phyloP scores from a whole-genome alignment of 345 rosid genomes.

The Carallia pectinifolia region DNA sequence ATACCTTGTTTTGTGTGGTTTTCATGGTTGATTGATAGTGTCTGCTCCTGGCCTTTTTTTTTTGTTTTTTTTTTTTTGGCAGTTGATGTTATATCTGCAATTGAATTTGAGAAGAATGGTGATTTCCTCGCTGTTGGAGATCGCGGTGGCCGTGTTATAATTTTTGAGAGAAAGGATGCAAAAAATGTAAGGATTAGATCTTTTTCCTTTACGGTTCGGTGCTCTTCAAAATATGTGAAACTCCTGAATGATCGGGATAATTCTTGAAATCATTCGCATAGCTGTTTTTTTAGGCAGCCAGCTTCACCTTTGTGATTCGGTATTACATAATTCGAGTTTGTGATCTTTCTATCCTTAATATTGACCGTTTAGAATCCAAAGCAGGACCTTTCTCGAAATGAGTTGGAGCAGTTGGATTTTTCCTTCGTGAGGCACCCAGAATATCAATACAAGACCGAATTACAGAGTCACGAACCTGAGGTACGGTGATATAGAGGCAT shows the following conservation, averaged over 20 bases:
- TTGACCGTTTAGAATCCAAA: conserved; percentile 34
- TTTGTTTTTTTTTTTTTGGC: not conserved
- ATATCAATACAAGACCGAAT: conserved; percentile 58
- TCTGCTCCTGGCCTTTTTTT: not conserved
- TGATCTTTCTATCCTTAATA: conserved; percentile 22
- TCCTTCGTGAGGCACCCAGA: conserved; percentile 34
- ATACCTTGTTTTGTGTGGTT: not conserved
- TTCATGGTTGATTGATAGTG: not conserved
- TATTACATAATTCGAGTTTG: conserved; percentile 1
- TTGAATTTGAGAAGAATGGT: conserved; percentile 57
- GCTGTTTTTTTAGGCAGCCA: conserved; percentile 18
- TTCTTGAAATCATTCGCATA: conserved; percentile 8
- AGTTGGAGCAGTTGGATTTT: conserved; percentile 51
- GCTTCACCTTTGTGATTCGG: not conserved
- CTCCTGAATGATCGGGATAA: not conserved
- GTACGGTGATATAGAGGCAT: conserved; percentile 18
- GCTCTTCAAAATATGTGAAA: too few relatives aligned
- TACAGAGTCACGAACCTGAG: conserved; percentile 78
- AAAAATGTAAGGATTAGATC: conserved; percentile 27
- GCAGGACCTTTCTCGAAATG: conserved; percentile 25
- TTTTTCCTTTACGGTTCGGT: not conserved
- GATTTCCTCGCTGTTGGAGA: conserved; percentile 64
- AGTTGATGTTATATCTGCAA: conserved; percentile 52
- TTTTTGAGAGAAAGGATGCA: conserved; percentile 43
- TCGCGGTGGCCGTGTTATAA: conserved; percentile 58